Conservation (phyloP, 108 stramenopile genomes). For the Cyclotella sp. region DNA sequence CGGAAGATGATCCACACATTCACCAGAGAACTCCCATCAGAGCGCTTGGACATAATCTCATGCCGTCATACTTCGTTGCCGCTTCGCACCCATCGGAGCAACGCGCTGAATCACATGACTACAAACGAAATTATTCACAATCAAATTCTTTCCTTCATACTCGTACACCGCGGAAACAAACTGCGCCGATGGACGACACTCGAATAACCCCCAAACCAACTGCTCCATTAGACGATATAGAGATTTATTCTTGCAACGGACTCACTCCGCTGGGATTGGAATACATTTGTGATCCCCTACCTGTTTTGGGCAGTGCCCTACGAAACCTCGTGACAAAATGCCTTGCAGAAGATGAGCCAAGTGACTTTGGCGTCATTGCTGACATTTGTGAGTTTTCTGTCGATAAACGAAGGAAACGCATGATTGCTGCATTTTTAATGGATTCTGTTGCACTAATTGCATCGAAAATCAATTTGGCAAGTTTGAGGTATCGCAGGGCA, state of each 20-base stretch:
- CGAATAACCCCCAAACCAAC: slow-evolving; percentile 7
- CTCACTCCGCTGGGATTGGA: slow-evolving; percentile 47
- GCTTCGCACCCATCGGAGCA: background rate
- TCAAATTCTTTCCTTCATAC: background rate
- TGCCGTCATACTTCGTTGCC: too few relatives aligned
- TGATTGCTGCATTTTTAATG: slow-evolving; percentile 9
- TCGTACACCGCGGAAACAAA: background rate
- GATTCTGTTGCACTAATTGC: slow-evolving; percentile 34
- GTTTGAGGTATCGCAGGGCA: slow-evolving; percentile 36
- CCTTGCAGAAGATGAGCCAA: background rate
- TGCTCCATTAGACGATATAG: slow-evolving; percentile 34
- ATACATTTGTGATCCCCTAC: slow-evolving; percentile 50
- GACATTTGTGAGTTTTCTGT: background rate
- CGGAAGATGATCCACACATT: background rate
- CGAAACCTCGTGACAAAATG: background rate
- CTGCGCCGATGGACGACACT: background rate
- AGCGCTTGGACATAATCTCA: background rate
- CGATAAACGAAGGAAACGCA: background rate
- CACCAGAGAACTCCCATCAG: background rate
- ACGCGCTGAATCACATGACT: background rate
- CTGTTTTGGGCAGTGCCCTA: slow-evolving; percentile 29
- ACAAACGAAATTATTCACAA: background rate
- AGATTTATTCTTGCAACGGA: slow-evolving; percentile 48
- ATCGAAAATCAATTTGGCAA: slow-evolving; percentile 37
- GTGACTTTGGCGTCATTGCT: background rate